Conservation (phyloP, 2,329 filamentous ascomycete genomes). For the Verticillium albo-atrum region DNA sequence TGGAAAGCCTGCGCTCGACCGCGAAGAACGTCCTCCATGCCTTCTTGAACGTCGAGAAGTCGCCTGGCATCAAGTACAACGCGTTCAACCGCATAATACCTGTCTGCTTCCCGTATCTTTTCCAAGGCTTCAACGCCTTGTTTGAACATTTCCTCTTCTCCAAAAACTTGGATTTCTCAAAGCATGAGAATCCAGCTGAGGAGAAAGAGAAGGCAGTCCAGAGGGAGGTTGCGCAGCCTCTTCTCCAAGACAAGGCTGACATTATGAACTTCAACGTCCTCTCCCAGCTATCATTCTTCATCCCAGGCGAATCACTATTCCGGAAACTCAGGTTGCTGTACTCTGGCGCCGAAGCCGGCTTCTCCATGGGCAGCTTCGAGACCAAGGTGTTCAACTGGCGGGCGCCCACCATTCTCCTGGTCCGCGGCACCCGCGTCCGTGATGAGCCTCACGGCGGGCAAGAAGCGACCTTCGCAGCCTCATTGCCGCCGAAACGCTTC, state of each 20-base stretch:
- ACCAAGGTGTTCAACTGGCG: conserved; percentile 73
- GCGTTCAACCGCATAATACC: conserved; percentile 59
- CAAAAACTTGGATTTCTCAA: conserved; percentile 63
- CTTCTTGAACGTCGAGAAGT: conserved; percentile 61
- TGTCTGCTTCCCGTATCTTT: conserved; percentile 59
- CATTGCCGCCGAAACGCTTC: conserved; percentile 59
- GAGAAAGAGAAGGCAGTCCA: conserved; percentile 4
- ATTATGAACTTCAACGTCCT: conserved; percentile 62
- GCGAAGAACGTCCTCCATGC: conserved; percentile 62
- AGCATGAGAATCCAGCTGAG: conserved; percentile 30
- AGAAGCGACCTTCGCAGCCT: conserved; percentile 53
- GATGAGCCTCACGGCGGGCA: conserved; percentile 43
- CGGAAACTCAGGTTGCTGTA: conserved; percentile 63
- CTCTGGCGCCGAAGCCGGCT: conserved; percentile 65
- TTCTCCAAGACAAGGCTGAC: conserved; percentile 48
- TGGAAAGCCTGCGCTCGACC: conserved; percentile 54
- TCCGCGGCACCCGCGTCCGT: conserved; percentile 57
- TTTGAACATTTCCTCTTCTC: conserved; percentile 76
- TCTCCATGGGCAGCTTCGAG: conserved; percentile 74
- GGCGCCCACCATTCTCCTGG: conserved; percentile 67
- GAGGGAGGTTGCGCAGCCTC: conserved; percentile 34
- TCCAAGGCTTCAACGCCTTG: conserved; percentile 61
- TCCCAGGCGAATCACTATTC: conserved; percentile 62
- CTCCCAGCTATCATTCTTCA: conserved; percentile 69
- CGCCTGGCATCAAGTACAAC: conserved; percentile 57